Evolutionary conservation across 2,329 filamentous ascomycete genomes (phyloP).

Genomic region (Penicillium hordei): DNA sequence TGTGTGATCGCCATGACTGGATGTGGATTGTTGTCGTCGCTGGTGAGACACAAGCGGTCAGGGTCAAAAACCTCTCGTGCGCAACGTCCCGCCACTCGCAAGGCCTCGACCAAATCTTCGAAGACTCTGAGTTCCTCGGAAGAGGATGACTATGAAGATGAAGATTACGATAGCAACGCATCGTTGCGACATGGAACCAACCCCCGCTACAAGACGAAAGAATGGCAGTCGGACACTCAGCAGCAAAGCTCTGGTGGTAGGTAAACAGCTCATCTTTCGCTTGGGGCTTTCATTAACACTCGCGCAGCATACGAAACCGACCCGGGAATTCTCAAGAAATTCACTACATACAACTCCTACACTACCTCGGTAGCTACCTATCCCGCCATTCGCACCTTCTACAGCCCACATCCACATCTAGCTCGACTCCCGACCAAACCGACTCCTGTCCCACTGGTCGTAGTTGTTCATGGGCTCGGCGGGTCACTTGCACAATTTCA

Average conservation of each 20-base stretch:
- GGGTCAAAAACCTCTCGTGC: slow-evolving; percentile 14
- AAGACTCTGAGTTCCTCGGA: slow-evolving; percentile 37
- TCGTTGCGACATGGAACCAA: slow-evolving; percentile 33
- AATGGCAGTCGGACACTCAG: slow-evolving; percentile 26
- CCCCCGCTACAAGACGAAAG: slow-evolving; percentile 18
- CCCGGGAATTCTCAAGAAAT: slow-evolving; percentile 74
- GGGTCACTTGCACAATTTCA: slow-evolving; percentile 88
- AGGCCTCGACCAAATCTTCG: slow-evolving; percentile 27
- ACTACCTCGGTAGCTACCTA: slow-evolving; percentile 71
- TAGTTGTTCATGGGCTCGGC: slow-evolving; percentile 92
- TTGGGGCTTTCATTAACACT: slow-evolving; percentile 11
- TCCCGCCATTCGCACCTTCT: slow-evolving; percentile 76
- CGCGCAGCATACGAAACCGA: slow-evolving; percentile 55
- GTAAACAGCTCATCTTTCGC: slow-evolving; percentile 8
- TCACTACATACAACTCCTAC: slow-evolving; percentile 70
- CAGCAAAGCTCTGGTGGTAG: slow-evolving; percentile 34
- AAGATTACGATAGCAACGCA: slow-evolving; percentile 37
- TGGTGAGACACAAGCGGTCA: slow-evolving; percentile 27
- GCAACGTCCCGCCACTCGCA: slow-evolving; percentile 14
- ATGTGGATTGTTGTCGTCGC: slow-evolving; percentile 35
- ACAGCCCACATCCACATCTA: slow-evolving; percentile 76
- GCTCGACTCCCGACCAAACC: slow-evolving; percentile 74
- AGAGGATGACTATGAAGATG: slow-evolving; percentile 39
- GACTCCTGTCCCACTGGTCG: slow-evolving; percentile 74
- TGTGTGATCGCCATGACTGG: slow-evolving; percentile 39